Conservation (phyloP, 768 basidiomycete species). For the Mycena alexandri region DNA sequence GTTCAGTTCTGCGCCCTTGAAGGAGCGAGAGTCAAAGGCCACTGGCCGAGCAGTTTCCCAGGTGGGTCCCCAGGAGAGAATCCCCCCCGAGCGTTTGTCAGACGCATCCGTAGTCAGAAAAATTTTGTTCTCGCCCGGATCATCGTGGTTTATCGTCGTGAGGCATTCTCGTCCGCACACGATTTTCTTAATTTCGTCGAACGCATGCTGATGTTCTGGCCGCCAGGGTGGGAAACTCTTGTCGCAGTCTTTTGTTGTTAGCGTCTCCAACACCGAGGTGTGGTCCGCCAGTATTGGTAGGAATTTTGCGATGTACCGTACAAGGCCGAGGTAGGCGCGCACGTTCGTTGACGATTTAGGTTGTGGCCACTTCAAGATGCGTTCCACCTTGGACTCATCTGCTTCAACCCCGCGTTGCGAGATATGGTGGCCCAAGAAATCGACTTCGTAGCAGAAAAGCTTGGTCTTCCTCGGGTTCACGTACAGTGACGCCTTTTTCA, state of each 20-base stretch:
- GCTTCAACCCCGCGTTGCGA: neutral
- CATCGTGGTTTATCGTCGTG: neutral
- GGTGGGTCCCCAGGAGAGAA: neutral
- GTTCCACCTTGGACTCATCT: neutral
- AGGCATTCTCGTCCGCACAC: neutral
- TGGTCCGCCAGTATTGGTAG: neutral
- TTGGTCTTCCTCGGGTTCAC: neutral
- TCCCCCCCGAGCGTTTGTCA: neutral
- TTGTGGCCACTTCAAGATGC: neutral
- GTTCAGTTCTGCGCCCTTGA: conserved; percentile 1
- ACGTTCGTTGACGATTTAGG: neutral
- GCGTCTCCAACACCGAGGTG: neutral
- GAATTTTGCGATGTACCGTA: neutral
- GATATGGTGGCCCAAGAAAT: neutral
- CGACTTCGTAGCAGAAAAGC: neutral
- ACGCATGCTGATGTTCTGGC: neutral
- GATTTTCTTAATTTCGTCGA: neutral
- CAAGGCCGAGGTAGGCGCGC: neutral
- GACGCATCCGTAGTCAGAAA: neutral
- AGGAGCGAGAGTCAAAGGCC: conserved; percentile 11
- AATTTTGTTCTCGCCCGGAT: too few relatives aligned
- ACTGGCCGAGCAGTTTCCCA: conserved; percentile 10
- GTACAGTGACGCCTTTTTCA: neutral
- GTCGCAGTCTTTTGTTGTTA: neutral
- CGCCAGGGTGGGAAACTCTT: neutral